A percentile compares a stretch with the other conserved stretches of the same genome.
These are phyloP conservation scores for Chenopodium quinoa DNA, from an alignment of 148 eudicot genomes.

Conservation along the genomic window DNA sequence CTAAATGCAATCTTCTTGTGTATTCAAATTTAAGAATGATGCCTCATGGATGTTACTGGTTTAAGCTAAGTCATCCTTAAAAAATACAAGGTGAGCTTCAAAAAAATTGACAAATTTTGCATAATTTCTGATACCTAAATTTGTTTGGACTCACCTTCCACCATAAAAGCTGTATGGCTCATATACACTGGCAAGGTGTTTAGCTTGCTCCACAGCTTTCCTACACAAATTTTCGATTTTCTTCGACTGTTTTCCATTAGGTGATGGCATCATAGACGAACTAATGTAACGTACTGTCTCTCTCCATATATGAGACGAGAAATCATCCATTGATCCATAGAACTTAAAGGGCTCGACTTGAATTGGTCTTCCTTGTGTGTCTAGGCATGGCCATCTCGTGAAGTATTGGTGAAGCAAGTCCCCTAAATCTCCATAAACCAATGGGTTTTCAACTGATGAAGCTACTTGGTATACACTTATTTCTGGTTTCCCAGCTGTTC, in stretches of 20 bases:
- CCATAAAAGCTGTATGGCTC: conserved; percentile 87
- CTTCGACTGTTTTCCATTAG: conserved; percentile 44
- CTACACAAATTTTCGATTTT: conserved; percentile 64
- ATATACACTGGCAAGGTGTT: conserved; percentile 78
- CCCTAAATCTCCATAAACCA: conserved; percentile 64
- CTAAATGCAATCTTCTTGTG: neutral
- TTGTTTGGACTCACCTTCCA: conserved; percentile 62
- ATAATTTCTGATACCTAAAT: neutral
- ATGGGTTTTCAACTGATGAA: conserved; percentile 87
- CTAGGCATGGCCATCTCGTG: conserved; percentile 57
- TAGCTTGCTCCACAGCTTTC: conserved; percentile 83
- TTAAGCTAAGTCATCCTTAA: neutral
- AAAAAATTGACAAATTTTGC: neutral
- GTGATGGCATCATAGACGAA: conserved; percentile 35
- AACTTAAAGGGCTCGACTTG: conserved; percentile 64
- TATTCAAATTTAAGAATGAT: neutral
- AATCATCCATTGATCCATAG: conserved; percentile 77
- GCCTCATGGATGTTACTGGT: neutral
- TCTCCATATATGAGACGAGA: conserved; percentile 71
- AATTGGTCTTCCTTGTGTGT: conserved; percentile 68
- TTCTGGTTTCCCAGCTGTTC: conserved; percentile 60
- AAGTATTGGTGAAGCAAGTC: conserved; percentile 65
- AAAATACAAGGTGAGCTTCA: neutral
- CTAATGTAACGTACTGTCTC: conserved; percentile 51
- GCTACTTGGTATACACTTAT: conserved; percentile 81